phyloP scores from a whole-genome alignment of 371 early-diverging fungal genomes.

The Mucor ambiguus region DNA sequence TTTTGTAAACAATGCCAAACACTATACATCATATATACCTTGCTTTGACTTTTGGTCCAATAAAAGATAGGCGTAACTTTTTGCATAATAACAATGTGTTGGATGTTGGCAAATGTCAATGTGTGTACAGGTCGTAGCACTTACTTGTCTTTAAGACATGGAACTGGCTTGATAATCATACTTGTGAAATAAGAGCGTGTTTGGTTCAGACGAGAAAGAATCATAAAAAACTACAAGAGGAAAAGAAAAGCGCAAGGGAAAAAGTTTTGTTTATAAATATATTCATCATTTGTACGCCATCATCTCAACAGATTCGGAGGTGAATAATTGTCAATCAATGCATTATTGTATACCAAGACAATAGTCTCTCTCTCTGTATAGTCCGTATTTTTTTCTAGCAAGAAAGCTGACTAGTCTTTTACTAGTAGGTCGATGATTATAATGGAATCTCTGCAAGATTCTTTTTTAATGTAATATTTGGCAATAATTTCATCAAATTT shows the following conservation, averaged over 20 bases:
- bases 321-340: neutral
- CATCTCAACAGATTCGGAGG: neutral
- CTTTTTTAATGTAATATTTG: too few species aligned
- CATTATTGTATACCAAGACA: too few species aligned
- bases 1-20: neutral
- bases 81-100: neutral
- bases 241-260: neutral
- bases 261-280: slow-evolving; percentile 1
- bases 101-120: neutral
- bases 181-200: slow-evolving; percentile 16
- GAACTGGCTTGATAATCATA: slow-evolving; percentile 38
- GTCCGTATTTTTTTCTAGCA: too few species aligned
- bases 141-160: slow-evolving; percentile 43
- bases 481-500: too few species aligned
- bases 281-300: neutral
- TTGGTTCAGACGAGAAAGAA: slow-evolving; percentile 25
- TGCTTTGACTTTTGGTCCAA: slow-evolving; percentile 67
- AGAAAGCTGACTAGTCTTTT: too few species aligned
- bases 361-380: too few species aligned
- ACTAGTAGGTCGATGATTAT: too few species aligned
- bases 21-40: slow-evolving; percentile 12
- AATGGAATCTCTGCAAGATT: too few species aligned
- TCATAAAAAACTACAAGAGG: slow-evolving; percentile 3
- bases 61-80: slow-evolving; percentile 76
- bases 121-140: neutral